Percentiles rank a stretch among this genome's conserved stretches.
Evolutionary conservation across 164 flowering plant species (phyloP).

Genomic region (Kalanchoe fedtschenkoi): DNA sequence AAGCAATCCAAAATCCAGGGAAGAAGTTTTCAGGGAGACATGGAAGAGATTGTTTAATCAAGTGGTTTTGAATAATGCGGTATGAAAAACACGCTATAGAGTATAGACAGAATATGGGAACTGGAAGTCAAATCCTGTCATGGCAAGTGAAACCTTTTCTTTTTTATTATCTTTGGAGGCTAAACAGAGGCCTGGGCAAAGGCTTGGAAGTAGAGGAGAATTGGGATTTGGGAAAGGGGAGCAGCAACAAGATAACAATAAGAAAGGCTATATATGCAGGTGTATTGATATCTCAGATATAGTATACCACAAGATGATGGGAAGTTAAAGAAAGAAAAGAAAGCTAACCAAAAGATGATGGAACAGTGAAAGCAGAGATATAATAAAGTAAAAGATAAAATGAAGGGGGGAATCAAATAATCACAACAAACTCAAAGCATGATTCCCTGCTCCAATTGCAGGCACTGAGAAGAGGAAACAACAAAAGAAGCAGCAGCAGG

Average conservation of each 20-base stretch:
- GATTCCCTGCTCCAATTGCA: slow-evolving; percentile 60
- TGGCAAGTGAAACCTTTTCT: slow-evolving; percentile 13
- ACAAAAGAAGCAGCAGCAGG: slow-evolving; percentile 17
- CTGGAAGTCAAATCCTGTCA: slow-evolving; percentile 26
- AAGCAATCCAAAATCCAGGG: neutral
- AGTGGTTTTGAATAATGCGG: slow-evolving; percentile 9
- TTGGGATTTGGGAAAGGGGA: slow-evolving; percentile 13
- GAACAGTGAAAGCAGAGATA: neutral
- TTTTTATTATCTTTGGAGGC: slow-evolving; percentile 7
- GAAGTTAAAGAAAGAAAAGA: slow-evolving; percentile 4
- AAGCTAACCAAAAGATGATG: slow-evolving; percentile 8
- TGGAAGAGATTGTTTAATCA: slow-evolving; percentile 1
- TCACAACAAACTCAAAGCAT: slow-evolving; percentile 52
- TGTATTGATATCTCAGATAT: too few species aligned
- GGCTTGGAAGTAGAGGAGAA: slow-evolving; percentile 13
- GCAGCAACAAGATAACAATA: slow-evolving; percentile 15
- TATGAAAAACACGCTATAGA: slow-evolving; percentile 14
- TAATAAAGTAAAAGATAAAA: slow-evolving; percentile 6
- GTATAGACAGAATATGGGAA: slow-evolving; percentile 12
- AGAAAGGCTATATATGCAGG: slow-evolving; percentile 13
- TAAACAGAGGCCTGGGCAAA: slow-evolving; percentile 7
- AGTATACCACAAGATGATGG: slow-evolving; percentile 4
- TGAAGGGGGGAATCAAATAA: slow-evolving; percentile 35
- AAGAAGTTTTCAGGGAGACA: neutral
- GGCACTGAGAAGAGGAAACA: slow-evolving; percentile 39